Evolutionary conservation across 106 monocot genomes (phyloP).

Genomic region (Dendrobium officinale): DNA sequence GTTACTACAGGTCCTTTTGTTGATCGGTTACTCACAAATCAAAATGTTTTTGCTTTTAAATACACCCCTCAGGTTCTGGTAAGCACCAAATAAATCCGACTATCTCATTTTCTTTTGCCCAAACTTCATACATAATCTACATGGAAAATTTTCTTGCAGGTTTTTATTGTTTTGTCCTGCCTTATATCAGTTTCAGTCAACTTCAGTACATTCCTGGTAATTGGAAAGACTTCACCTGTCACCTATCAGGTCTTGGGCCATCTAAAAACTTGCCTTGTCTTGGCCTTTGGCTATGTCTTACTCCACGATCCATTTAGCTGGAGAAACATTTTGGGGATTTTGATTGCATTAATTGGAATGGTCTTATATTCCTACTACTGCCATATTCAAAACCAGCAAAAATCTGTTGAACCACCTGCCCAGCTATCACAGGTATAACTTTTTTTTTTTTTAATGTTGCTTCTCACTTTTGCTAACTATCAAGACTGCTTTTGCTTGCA

Average conservation of each 20-base stretch:
- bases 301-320: slow-evolving; percentile 78
- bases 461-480: background rate
- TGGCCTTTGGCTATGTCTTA: slow-evolving; percentile 60
- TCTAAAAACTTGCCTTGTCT: slow-evolving; percentile 68
- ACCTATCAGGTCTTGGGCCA: slow-evolving; percentile 75
- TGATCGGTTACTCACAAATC: slow-evolving; percentile 74
- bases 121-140: background rate
- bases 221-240: slow-evolving; percentile 69
- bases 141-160: slow-evolving; percentile 21
- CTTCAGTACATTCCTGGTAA: slow-evolving; percentile 37
- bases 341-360: slow-evolving; percentile 64
- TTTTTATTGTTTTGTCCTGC: slow-evolving; percentile 53
- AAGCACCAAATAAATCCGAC: background rate
- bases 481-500: too few species aligned
- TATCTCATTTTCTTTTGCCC: background rate
- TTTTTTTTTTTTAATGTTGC: background rate
- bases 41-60: slow-evolving; percentile 81
- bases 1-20: slow-evolving; percentile 80
- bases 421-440: slow-evolving; percentile 33
- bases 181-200: slow-evolving; percentile 64
- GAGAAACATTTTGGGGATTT: slow-evolving; percentile 58
- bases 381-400: slow-evolving; percentile 45
- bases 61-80: slow-evolving; percentile 89
- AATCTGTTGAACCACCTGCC: slow-evolving; percentile 32
- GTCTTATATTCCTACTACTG: slow-evolving; percentile 52